Base-by-base conservation (phyloP, 805 yeast genomes). In the Nakazawaea siamensis region DNA sequence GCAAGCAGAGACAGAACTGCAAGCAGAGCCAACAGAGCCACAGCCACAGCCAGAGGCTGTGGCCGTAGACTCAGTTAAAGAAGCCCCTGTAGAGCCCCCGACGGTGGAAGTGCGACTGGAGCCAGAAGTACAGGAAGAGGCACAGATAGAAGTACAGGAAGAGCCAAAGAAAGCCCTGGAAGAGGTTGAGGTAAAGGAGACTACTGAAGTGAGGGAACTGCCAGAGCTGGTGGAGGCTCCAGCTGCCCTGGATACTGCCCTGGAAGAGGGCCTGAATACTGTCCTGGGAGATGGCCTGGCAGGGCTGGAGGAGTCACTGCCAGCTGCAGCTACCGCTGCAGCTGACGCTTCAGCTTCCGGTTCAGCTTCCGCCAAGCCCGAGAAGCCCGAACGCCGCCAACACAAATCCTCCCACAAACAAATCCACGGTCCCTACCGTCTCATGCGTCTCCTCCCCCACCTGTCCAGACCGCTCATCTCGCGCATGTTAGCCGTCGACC, bases 391-490 rank as follows among this genome's bases (percentile, higher is more conserved):
- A 40, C 52, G 58, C 21, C 51, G 62, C 29, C 60, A 58, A 23
- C 45, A 51, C 4, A 60, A 60, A 41, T 64, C 67, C 43, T 46
- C 61, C 24, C 60, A 56, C 46, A 73, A 72, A 45, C 78, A 76
- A 42, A 74, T 81, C 17, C 87, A 81, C 48, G 94, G 94, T 5
- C 90, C 92, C 9, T 83, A 83, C 57, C 65, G 94, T 51, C 60
- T 83, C 44, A 73, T 83, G 79, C 71, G 94, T 57, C 60, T 83
- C 33, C 58, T 83, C 24, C 94, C 94, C 4, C 94, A 83, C 54
- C 87, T 90, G 6, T 64, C 92, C 12, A 69, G 94, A 55, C 92
- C 90, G 10, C 62, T 83, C 9, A 64, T 83, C 20, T 76, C 81
- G 17, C 66, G 59, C 39, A 80, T 83, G 76, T 57, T 83, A 18